Evolutionary conservation across 768 basidiomycete species (phyloP), one percentile per base, ranked within the genome.

Genomic region (Coprinopsis strossmayeri): DNA sequence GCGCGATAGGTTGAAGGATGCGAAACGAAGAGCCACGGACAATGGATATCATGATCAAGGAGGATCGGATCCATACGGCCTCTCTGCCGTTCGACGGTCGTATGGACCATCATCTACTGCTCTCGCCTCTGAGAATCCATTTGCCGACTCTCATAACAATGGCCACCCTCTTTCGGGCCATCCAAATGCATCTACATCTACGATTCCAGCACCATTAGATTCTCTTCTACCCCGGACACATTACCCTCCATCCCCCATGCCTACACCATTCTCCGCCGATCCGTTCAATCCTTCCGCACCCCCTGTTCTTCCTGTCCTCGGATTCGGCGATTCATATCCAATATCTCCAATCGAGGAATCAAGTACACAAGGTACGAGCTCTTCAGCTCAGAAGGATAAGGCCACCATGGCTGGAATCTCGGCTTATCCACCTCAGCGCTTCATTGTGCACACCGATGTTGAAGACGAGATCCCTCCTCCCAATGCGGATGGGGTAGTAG

Each of bases 361-460:
- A 49, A 17, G 42, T 55, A 15, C 59, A 58, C 46, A 53, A 60
- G 10, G 48, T 25, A 55, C 60, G 5, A 55, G 61, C 25, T 72
- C 79, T 1, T 63, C 68, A 34, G 30, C 30, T 7, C 30, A 32
- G 65, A 68, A 26, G 73, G n/a, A 72, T 38, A 84, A 84, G 60
- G 79, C 79, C 7, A 70, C 70, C 1, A 70, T 74, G 71, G 77
- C 77, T n/a, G 77, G 75, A 17, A 49, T 62, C 24, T 55, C 69
- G 4, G 47, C 53, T 12, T 70, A 77, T 55, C 69, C 62, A 38
- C 64, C 73, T 3, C 66, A 81, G 18, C 75, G 82, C 40, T 83
- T 78, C 59, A 70, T 87, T 49, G 54, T 87, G 4, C 85, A 88
- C 54, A 82, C 79, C 2, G 87, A 87, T 59, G 74, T 73, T 5